A percentile compares a stretch with the other conserved stretches of the same genome.
Conservation (phyloP, 2,329 filamentous ascomycete genomes). For the Xenoacremonium recifei region DNA sequence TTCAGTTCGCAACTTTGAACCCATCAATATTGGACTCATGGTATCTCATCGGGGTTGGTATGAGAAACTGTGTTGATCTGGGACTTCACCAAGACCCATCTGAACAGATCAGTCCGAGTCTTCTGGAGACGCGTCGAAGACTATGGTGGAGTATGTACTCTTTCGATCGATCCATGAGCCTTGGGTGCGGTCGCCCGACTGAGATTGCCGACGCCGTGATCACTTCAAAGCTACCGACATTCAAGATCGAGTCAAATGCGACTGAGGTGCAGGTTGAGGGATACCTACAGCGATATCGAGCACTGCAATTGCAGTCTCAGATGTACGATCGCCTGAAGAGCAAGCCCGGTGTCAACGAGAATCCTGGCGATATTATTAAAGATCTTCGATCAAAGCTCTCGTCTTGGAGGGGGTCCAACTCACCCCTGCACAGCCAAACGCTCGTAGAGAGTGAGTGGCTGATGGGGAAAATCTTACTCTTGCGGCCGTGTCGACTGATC, state of each 20-base stretch:
- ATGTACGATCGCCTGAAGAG: conserved; percentile 18
- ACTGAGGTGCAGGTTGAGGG: conserved; percentile 18
- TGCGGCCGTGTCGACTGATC: conserved; percentile 16
- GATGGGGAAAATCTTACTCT: conserved; percentile 20
- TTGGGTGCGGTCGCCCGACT: conserved; percentile 19
- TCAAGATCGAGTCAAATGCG: conserved; percentile 19
- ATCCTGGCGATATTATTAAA: conserved; percentile 1
- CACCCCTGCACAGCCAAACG: conserved; percentile 13
- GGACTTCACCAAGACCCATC: conserved; percentile 22
- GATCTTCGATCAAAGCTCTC: conserved; percentile 8
- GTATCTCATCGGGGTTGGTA: conserved; percentile 23
- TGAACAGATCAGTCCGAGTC: conserved; percentile 11
- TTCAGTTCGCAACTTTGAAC: conserved; percentile 25
- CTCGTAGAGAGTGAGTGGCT: conserved; percentile 22
- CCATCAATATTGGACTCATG: conserved; percentile 21
- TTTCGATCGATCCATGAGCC: conserved; percentile 23
- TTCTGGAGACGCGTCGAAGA: conserved; percentile 20
- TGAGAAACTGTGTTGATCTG: conserved; percentile 22
- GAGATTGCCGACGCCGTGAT: conserved; percentile 22
- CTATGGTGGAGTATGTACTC: conserved; percentile 28
- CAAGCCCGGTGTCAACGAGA: conserved; percentile 1
- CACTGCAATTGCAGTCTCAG: conserved; percentile 20
- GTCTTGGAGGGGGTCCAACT: conserved; percentile 12
- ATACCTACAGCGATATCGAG: conserved; percentile 23
- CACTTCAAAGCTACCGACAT: conserved; percentile 16